A percentile compares a stretch with the other conserved stretches of the same genome.
These are phyloP conservation scores for Fusarium longipes DNA, from an alignment of 2,329 filamentous ascomycete genomes.

Conservation along the genomic window DNA sequence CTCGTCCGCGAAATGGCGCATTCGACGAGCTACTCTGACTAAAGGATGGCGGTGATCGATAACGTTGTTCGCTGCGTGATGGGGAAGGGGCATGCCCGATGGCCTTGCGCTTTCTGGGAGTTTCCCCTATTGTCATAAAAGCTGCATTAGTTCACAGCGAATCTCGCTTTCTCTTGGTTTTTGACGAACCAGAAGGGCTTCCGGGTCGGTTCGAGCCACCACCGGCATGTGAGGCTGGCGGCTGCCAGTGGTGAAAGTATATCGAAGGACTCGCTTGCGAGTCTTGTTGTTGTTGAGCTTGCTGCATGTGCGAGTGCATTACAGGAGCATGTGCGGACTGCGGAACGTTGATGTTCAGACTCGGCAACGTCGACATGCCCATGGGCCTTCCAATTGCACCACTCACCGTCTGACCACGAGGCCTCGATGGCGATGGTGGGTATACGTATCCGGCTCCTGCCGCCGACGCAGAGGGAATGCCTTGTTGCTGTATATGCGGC, in stretches of 20 bases:
- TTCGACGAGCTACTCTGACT: conserved; percentile 46
- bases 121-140: conserved; percentile 70
- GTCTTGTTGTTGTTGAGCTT: conserved; percentile 67
- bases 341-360: conserved; percentile 59
- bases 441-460: conserved; percentile 58
- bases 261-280: conserved; percentile 74
- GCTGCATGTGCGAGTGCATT: conserved; percentile 62
- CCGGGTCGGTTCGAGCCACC: conserved; percentile 72
- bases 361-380: conserved; percentile 55
- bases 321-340: conserved; percentile 48
- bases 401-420: conserved; percentile 62
- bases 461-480: conserved; percentile 50
- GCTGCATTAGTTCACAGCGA: conserved; percentile 55
- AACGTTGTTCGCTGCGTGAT: conserved; percentile 47
- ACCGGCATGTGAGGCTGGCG: conserved; percentile 74
- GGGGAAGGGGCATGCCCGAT: conserved; percentile 55
- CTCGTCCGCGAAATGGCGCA: conserved; percentile 38
- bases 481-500: conserved; percentile 56
- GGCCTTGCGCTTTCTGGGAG: conserved; percentile 87
- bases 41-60: conserved; percentile 51
- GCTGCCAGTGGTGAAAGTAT: conserved; percentile 94
- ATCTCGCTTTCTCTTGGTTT: conserved; percentile 61
- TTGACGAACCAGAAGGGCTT: conserved; percentile 80
- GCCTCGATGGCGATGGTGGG: conserved; percentile 62
- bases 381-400: conserved; percentile 54